Evolutionary conservation across 768 basidiomycete species (phyloP), one percentile per base, ranked within the genome.

Genomic region (Calocybe indica): DNA sequence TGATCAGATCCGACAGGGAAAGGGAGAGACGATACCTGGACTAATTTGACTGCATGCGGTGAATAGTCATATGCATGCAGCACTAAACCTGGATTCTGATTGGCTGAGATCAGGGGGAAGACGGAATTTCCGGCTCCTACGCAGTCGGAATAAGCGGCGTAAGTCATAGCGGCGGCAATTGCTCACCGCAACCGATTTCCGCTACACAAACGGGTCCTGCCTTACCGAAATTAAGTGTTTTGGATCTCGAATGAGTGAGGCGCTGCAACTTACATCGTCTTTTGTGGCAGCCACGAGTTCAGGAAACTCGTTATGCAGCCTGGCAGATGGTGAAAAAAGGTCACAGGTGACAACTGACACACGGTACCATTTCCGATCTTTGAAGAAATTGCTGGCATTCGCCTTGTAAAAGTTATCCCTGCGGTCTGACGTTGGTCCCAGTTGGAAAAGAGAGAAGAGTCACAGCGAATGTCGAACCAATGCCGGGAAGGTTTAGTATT

Each of bases 351-450:
- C n/a, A 47, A 38, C 32, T 37, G 31, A 22, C 3, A 7, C 14
- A 29, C 28, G 7, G 5, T 59, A 82, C 87, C 96, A 99, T 71
- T 92, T 89, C 48, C 96, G 75, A 65, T 98, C 84, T 36, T 89
- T 85, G 72, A 98, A 99, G 68, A 99, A 98, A 55, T 94, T 93
- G 59, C 69, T 77, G 14, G 80, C 73, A 52, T 95, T 93, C 45
- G 74, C 75, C 57, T 86, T 85, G 73, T 99, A 98, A 58, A 98
- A 97, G 47, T 83, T 82, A 60, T 98, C 89, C 94, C 94, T 96
- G 58, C 11, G 37, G 11, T 28, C 14, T 37, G 10, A 15, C 45
- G 40, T 40, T 15, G n/a, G n/a, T 11, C 47, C 66, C 57, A 55
- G 66, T 28, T 31, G 13, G 33, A 30, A 29, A 32, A 9, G 13